Conservation (phyloP, 2,329 filamentous ascomycete species). For the Colletotrichum lentis region DNA sequence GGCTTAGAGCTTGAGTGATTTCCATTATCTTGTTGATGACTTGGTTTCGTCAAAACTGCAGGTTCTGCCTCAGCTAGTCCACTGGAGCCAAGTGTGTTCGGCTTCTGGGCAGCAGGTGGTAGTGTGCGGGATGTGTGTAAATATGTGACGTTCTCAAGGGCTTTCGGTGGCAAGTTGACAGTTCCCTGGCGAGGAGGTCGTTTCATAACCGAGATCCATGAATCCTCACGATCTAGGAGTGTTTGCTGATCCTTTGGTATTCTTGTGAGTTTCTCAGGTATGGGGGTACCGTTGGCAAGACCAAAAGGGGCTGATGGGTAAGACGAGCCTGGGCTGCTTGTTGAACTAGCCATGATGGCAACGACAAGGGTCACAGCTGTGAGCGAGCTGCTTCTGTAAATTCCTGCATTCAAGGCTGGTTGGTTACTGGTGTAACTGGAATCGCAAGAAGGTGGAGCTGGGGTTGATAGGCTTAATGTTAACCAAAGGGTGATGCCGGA, state of each 20-base stretch:
- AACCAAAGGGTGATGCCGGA: background rate
- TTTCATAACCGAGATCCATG: constrained; percentile 49
- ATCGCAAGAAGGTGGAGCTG: background rate
- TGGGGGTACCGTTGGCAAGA: constrained; percentile 6
- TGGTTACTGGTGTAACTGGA: background rate
- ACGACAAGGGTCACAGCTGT: background rate
- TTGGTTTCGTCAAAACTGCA: background rate
- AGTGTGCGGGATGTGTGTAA: constrained; percentile 32
- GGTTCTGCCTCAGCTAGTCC: background rate
- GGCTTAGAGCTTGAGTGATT: background rate
- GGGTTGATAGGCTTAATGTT: background rate
- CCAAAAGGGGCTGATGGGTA: background rate
- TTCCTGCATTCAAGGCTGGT: constrained; percentile 7
- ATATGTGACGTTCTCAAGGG: constrained; percentile 47
- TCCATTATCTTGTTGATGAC: background rate
- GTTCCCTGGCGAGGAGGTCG: constrained; percentile 40
- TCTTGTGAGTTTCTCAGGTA: constrained; percentile 43
- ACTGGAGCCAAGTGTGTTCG: background rate
- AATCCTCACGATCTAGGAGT: constrained; percentile 47
- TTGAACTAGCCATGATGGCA: constrained; percentile 18
- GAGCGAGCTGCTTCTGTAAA: background rate
- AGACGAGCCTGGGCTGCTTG: constrained; percentile 30
- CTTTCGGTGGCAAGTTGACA: constrained; percentile 48
- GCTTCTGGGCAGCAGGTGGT: constrained; percentile 35
- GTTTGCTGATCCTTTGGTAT: constrained; percentile 52